These are phyloP conservation scores for bread wheat (Triticum aestivum) DNA, from an alignment of 176 grass and related monocot genomes.

Conservation along the genomic window IWGSC_CS_RefSeq_v2.1 NC_057801.1:13223676-13224175, in stretches of 20 bases:
- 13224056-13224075: neutral
- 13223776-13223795: neutral
- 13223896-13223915: too few relatives aligned
- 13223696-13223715: too few relatives aligned
- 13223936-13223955: too few relatives aligned
- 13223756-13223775: neutral
- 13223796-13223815: neutral
- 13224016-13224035: neutral
- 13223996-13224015: neutral
- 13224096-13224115: neutral
- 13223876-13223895: neutral
- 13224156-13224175: neutral
- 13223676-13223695: too few relatives aligned
- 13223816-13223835: neutral
- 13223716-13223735: neutral
- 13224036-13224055: neutral
- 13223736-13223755: neutral
- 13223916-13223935: too few relatives aligned
- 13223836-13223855: neutral
- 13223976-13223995: too few relatives aligned
- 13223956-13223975: too few relatives aligned
- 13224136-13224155: neutral
- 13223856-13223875: neutral
- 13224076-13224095: neutral
- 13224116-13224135: neutral